These are phyloP conservation scores for Aspergillus ostianus DNA, from an alignment of 495 filamentous ascomycete species.

Conservation along the genomic window DNA sequence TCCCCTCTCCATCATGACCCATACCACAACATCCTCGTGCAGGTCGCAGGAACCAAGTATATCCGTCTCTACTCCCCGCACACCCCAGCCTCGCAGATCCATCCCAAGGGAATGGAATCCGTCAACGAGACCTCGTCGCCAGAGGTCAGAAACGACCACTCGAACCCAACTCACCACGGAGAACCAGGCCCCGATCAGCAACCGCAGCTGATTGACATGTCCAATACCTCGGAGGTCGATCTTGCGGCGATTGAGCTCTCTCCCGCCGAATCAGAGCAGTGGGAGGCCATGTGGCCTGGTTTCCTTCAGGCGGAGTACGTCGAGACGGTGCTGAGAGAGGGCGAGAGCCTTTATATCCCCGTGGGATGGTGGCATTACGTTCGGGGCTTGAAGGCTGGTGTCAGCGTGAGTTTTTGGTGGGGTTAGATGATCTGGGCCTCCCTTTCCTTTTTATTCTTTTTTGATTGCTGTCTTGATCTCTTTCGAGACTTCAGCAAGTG, in stretches of 20 bases:
- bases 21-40: slow-evolving; percentile 88
- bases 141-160: slow-evolving; percentile 18
- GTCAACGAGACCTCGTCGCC: slow-evolving; percentile 35
- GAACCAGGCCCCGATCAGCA: slow-evolving; percentile 13
- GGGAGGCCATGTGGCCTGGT: slow-evolving; percentile 53
- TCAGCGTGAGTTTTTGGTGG: slow-evolving; percentile 99
- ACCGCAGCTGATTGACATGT: slow-evolving; percentile 70
- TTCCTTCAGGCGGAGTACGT: slow-evolving; percentile 64
- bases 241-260: slow-evolving; percentile 54
- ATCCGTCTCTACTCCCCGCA: slow-evolving; percentile 77
- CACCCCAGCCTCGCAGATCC: slow-evolving; percentile 55
- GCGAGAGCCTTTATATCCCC: slow-evolving; percentile 88
- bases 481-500: no score
- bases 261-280: slow-evolving; percentile 45
- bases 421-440: slow-evolving; percentile 24
- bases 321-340: slow-evolving; percentile 75
- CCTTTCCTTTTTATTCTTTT: slow-evolving; percentile 11
- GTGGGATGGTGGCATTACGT: slow-evolving; percentile 99
- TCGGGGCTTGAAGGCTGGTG: slow-evolving; percentile 75
- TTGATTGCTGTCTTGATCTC: not conserved
- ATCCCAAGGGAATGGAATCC: slow-evolving; percentile 65
- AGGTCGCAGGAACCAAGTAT: slow-evolving; percentile 91
- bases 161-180: slow-evolving; percentile 1
- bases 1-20: slow-evolving; percentile 92
- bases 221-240: slow-evolving; percentile 81